A percentile compares a stretch with the other conserved stretches of the same genome.
Evolutionary conservation across 2,329 filamentous ascomycete genomes (phyloP).

Genomic region (Ophiostoma ips): DNA sequence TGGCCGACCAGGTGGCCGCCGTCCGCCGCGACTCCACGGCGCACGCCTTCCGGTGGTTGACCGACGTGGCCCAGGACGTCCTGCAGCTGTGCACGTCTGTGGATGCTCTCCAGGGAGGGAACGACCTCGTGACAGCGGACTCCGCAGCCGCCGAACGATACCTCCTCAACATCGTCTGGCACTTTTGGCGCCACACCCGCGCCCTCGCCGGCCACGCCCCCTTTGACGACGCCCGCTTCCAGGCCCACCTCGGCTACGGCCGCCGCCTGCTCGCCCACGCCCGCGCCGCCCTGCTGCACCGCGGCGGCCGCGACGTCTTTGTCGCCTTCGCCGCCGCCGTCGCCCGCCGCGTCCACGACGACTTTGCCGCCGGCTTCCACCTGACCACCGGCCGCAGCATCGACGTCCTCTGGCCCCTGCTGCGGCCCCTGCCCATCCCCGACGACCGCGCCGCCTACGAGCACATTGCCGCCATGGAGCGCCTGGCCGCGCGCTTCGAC

Average conservation of each 20-base stretch:
- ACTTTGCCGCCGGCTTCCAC: constrained; percentile 57
- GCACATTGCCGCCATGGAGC: constrained; percentile 36
- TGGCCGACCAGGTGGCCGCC: constrained; percentile 38
- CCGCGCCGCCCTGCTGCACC: background rate
- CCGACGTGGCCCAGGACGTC: constrained; percentile 27
- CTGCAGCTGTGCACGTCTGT: constrained; percentile 1
- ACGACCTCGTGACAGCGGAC: background rate
- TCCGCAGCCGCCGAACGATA: constrained; percentile 8
- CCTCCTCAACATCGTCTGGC: constrained; percentile 28
- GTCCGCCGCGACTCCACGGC: constrained; percentile 49
- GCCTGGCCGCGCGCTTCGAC: constrained; percentile 46
- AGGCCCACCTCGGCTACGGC: constrained; percentile 44
- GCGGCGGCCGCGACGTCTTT: too few relatives aligned
- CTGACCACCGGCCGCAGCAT: constrained; percentile 65
- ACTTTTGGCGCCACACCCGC: constrained; percentile 42
- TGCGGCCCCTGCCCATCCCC: constrained; percentile 49
- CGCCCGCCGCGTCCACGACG: constrained; percentile 30
- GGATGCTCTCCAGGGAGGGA: background rate
- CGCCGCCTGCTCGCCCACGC: constrained; percentile 20
- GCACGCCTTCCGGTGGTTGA: constrained; percentile 37
- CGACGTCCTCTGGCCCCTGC: constrained; percentile 61
- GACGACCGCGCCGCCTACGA: constrained; percentile 31
- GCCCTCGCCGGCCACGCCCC: constrained; percentile 26
- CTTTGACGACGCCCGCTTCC: constrained; percentile 51
- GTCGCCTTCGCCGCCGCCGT: constrained; percentile 27